Percentiles rank a stretch among this genome's conserved stretches.
Conservation (phyloP, 2,329 filamentous ascomycete species). For the Cyanodermella asteris region DNA sequence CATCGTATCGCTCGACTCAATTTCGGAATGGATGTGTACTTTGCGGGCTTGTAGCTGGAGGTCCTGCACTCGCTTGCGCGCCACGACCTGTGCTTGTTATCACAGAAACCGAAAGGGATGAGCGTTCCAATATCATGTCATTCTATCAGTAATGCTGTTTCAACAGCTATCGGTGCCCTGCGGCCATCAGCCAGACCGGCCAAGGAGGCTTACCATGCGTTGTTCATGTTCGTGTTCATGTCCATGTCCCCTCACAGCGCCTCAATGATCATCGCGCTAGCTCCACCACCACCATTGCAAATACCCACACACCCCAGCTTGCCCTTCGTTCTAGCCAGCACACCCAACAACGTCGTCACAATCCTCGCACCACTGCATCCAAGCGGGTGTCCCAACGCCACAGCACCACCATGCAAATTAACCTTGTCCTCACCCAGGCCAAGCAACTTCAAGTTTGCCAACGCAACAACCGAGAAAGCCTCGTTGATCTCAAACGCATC, state of each 20-base stretch:
- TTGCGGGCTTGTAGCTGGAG: too few species aligned
- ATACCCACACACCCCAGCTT: conserved; percentile 90
- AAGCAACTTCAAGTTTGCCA: conserved; percentile 90
- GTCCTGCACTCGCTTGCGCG: too few species aligned
- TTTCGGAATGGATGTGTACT: too few species aligned
- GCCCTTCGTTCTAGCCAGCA: conserved; percentile 72
- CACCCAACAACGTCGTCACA: conserved; percentile 69
- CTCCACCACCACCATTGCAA: conserved; percentile 94
- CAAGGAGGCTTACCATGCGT: too few species aligned
- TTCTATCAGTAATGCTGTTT: too few species aligned
- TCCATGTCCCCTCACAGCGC: conserved; percentile 14
- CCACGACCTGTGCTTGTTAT: too few species aligned
- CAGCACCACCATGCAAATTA: conserved; percentile 85
- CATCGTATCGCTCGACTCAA: too few species aligned
- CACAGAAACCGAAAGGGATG: too few species aligned
- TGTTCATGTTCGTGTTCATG: too few species aligned
- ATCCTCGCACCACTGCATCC: conserved; percentile 89
- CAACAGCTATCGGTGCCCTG: too few species aligned
- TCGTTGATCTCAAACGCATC: conserved; percentile 99
- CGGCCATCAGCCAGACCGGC: too few species aligned
- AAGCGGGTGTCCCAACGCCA: conserved; percentile 86
- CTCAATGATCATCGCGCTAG: conserved; percentile 84
- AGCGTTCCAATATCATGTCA: too few species aligned
- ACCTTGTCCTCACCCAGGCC: conserved; percentile 62
- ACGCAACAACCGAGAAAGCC: conserved; percentile 87